Evolutionary conservation across 1,284 basidiomycete genomes (phyloP), one percentile per base, ranked within the genome.

Genomic region (Quambalaria eucalypti): DNA sequence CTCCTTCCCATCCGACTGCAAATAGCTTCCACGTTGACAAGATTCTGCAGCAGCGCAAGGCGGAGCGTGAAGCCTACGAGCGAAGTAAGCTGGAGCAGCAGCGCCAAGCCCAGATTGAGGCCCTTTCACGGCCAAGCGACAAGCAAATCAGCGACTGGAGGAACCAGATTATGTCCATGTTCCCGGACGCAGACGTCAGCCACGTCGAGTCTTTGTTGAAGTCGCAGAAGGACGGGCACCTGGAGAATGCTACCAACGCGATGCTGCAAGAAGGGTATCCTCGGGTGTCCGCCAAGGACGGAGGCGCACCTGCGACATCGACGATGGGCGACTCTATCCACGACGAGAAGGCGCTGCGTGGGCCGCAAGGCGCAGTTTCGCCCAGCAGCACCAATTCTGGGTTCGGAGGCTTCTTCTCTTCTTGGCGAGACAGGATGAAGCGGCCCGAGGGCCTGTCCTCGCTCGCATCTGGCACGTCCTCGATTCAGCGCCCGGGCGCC

Each of bases 41-140:
- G 50, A 93, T 97, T 56, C 78, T 96, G 51, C 85, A 85, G 59
- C 86, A 90, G 65, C 87, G 92, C 66, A 82, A 84, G 66, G 85
- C 85, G 10, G 85, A 90, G 55, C 80, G 81, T 29, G 81, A 86
- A 52, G 82, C 84, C 1, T 78, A 81, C 0, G 84, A 80, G 25
- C 66, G 61, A 36, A 51, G 62, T 14, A 31, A 65, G 56, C 57
- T 69, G 16, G 72, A 74, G 48, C 71, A 71, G 25, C 63, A 66
- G 28, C 55, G 65, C 12, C 57, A 62, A 29, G 61, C 57, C 2
- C 68, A 76, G 39, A 40, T 61, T 61, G 60, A 65, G 60, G 76
- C 62, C 42, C 58, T 68, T 1, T 23, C 21, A 2, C 52, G 66
- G 21, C 39, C 55, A 12, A 48, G 47, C 48, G 10, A 40, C 28